phyloP scores from a whole-genome alignment of 2,329 filamentous ascomycete species.

The Talaromyces sp. region DNA sequence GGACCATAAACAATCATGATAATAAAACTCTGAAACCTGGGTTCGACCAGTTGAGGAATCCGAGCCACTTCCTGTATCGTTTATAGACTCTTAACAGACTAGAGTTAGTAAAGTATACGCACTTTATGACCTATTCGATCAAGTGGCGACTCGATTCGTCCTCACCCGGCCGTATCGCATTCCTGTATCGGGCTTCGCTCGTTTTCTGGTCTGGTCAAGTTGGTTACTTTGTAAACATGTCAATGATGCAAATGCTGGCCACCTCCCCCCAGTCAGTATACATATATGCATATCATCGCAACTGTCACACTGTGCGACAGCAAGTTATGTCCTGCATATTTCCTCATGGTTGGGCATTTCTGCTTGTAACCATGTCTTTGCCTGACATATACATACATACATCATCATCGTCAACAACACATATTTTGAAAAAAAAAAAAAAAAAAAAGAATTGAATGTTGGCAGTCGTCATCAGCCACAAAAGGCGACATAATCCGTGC shows the following conservation, averaged over 20 bases:
- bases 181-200: not conserved
- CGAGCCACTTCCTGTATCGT: not conserved
- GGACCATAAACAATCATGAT: not conserved
- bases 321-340: not conserved
- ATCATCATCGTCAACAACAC: no score
- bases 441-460: not conserved
- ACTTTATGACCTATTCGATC: not conserved
- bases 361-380: not conserved
- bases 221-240: not conserved
- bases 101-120: not conserved
- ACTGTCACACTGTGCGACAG: not conserved
- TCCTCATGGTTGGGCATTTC: not conserved
- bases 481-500: not conserved
- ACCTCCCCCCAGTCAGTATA: not conserved
- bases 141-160: not conserved
- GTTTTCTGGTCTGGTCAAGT: not conserved
- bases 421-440: not conserved
- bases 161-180: not conserved
- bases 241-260: not conserved
- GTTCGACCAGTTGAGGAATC: not conserved
- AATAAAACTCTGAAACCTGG: not conserved
- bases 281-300: not conserved
- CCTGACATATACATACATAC: not conserved
- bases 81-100: no score
- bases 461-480: not conserved